These are phyloP conservation scores for Taxillus chinensis DNA, from an alignment of 164 flowering plant species.

Conservation along the genomic window DNA sequence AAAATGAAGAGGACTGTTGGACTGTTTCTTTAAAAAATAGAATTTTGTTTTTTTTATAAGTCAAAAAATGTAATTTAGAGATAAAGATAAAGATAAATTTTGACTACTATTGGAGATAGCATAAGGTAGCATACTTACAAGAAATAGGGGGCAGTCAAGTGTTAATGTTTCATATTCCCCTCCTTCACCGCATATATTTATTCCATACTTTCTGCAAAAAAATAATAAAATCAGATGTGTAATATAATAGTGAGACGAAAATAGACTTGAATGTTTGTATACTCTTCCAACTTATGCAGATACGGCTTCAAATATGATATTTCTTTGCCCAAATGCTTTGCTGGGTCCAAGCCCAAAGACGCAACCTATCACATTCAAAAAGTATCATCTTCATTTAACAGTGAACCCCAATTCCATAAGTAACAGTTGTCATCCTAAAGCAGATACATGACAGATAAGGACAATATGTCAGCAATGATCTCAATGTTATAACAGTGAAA, in stretches of 20 bases:
- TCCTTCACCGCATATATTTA: slow-evolving; percentile 97
- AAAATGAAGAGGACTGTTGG: no score
- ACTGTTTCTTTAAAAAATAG: no score
- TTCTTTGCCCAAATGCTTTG: slow-evolving; percentile 84
- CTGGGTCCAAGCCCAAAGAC: slow-evolving; percentile 81
- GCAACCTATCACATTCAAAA: slow-evolving; percentile 52
- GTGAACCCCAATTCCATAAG: no score
- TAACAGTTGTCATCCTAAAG: no score
- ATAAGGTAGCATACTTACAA: slow-evolving; percentile 28
- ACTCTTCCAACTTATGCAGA: slow-evolving; percentile 75
- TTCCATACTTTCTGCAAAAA: slow-evolving; percentile 65
- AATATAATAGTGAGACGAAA: neutral
- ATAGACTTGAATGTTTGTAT: slow-evolving; percentile 14
- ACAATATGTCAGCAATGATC: no score
- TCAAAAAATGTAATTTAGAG: no score
- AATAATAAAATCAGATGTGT: slow-evolving; percentile 1
- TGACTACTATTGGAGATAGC: neutral
- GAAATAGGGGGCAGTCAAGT: slow-evolving; percentile 89
- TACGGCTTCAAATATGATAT: slow-evolving; percentile 40
- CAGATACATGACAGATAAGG: no score
- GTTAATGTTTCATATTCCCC: slow-evolving; percentile 97
- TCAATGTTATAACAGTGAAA: no score
- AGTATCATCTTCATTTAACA: neutral
- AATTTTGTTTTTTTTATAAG: no score
- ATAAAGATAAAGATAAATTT: no score